Evolutionary conservation across 495 filamentous ascomycete genomes (phyloP), one percentile per base, ranked within the genome.

Genomic region (Aspergillus nidulans): DNA sequence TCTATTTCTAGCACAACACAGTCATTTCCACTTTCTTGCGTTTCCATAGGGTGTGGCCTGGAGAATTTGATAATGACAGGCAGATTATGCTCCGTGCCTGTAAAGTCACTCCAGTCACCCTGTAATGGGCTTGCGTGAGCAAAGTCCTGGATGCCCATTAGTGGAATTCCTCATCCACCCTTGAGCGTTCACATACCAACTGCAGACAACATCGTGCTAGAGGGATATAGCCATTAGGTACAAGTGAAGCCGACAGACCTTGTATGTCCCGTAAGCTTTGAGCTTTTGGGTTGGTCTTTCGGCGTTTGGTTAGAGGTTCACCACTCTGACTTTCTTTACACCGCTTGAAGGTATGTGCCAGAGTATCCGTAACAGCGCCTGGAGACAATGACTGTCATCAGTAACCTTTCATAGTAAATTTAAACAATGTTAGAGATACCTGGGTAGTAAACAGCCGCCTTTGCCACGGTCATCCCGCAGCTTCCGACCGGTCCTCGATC

Each of bases 161-260:
- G 36, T 41, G 9, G 10, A 49, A 21, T 40, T 24, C 26, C 19
- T 20, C 25, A 15, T 6, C 30, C 9, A 49, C 26, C 12, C 15
- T 24, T 10, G 19, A 49, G 34, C 16, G 19, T 47, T 6, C 30
- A 55, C 66, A 60, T 61, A 76, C 73, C 58, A 76, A 46, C 41
- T 56, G 59, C 44, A 76, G 43, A 46, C 49, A 23, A 46, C 75
- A 56, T 5, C 71, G 66, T 52, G 65, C 66, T 8, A 77, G 49
- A 40, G 72, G 68, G 41, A 77, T 71, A 43, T 75, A 72, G 0
- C 69, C 69, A 40, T 53, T 16, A 41, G 69, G 70, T 3, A 64
- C 52, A 36, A 60, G 49, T 21, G 56, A 55, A 4, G 36, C n/a
- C 2, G 64, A 65, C 13, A 65, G 6, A 1, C 64, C 65, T 45